Base-by-base conservation (phyloP, 345 rosid genomes). In the Syzygium aromaticum region DNA sequence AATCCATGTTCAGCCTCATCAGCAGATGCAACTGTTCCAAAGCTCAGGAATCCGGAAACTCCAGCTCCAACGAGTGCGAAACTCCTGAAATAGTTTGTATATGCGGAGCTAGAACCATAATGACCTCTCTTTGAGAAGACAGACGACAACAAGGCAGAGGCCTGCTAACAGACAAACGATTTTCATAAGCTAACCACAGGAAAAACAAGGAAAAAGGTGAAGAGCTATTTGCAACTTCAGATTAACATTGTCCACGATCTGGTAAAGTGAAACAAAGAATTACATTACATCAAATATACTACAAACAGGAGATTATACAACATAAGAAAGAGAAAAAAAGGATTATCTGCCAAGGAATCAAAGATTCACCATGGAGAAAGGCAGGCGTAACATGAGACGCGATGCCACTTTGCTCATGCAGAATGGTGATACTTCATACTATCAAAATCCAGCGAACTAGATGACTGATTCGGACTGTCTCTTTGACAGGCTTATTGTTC, bases 1-100 rank as follows among this genome's bases (percentile, higher is more conserved):
- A 98, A 88, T 53, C 99, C 99, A 54, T 98, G 99, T 84, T 98
- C 99, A 52, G 99, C 99, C 92, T 98, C 99, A 89, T 98, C 99
- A 54, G 99, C 98, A 85, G 99, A 93, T 83, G 98, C 98, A 51
- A 95, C 87, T 6, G 99, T 92, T 85, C 97, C 94, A 87, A 95
- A 95, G 89, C 98, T 89, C 90, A 98, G 88, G 86, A 96, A 89
- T 61, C 99, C 99, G 4, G 99, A 92, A 88, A 96, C 87, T 78
- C 99, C 98, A 92, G 96, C 99, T 87, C 99, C 99, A 88, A 96
- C 87, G 22, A 95, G 92, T 5, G 97, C 98, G 86, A 94, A 86
- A 57, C 93, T 90, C 88, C 92, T 91, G 85, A 96, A 89, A 86
- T 91, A 85, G 85, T 87, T 92, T 30, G 21, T 52, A 27, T 87